phyloP scores from a whole-genome alignment of 345 rosid species.

The Lumnitzera littorea region DNA sequence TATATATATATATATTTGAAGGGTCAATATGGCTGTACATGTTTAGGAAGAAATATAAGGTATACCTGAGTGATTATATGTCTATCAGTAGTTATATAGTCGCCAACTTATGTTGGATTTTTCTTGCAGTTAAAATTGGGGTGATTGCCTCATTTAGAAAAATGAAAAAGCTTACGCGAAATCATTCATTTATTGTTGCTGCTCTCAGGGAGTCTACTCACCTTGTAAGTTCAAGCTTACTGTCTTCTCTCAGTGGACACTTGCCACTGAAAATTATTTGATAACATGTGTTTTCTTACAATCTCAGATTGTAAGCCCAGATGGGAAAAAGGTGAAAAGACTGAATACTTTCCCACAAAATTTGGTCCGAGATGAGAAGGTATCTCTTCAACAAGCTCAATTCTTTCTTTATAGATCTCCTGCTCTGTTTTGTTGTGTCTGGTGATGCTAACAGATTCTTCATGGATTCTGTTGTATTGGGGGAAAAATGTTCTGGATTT shows the following conservation, averaged over 20 bases:
- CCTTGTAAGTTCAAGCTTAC: constrained; percentile 40
- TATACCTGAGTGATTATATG: no score
- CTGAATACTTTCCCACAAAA: constrained; percentile 43
- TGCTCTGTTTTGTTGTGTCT: neutral
- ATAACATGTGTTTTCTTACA: neutral
- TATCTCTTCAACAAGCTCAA: constrained; percentile 21
- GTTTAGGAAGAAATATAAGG: no score
- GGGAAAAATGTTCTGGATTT: constrained; percentile 15
- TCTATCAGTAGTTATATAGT: no score
- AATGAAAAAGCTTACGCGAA: constrained; percentile 72
- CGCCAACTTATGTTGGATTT: neutral
- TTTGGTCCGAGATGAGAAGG: constrained; percentile 76
- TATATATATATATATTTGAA: no score
- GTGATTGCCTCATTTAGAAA: constrained; percentile 62
- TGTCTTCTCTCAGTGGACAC: neutral
- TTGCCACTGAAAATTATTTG: neutral
- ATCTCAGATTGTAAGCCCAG: constrained; percentile 58
- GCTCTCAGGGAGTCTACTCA: constrained; percentile 74
- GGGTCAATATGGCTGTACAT: no score
- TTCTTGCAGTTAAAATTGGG: constrained; percentile 67
- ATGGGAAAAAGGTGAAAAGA: constrained; percentile 84
- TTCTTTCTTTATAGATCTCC: neutral
- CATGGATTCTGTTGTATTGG: neutral
- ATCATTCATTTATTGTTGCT: constrained; percentile 33
- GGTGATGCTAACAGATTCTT: constrained; percentile 3